Conservation (phyloP, 1,284 basidiomycete species). For the Hortiboletus rubellus region DNA sequence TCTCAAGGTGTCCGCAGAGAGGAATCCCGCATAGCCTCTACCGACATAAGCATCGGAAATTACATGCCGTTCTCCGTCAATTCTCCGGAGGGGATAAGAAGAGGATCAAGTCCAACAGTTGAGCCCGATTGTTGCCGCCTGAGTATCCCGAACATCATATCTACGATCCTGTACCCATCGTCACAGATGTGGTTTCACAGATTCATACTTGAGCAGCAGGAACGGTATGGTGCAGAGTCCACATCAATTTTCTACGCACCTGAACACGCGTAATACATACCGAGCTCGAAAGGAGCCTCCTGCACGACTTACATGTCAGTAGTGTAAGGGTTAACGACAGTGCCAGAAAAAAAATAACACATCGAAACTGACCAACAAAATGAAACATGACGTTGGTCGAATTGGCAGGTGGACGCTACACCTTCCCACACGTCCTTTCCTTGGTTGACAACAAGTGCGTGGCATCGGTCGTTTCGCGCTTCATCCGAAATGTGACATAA, state of each 20-base stretch:
- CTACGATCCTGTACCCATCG: too few species aligned
- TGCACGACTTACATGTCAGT: slow-evolving; percentile 42
- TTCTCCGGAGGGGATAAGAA: too few species aligned
- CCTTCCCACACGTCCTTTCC: slow-evolving; percentile 43
- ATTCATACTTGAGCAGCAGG: slow-evolving; percentile 15
- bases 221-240: slow-evolving; percentile 26
- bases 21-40: too few species aligned
- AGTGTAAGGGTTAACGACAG: slow-evolving; percentile 2
- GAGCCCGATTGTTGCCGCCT: too few species aligned
- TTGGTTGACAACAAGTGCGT: slow-evolving; percentile 38
- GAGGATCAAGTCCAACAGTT: too few species aligned
- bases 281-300: slow-evolving; percentile 45
- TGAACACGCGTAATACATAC: slow-evolving; percentile 24
- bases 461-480: not conserved
- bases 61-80: too few species aligned
- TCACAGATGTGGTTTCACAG: not conserved
- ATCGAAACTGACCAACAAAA: slow-evolving; percentile 49
- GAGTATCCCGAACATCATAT: too few species aligned
- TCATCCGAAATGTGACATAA: not conserved
- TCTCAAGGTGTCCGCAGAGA: too few species aligned
- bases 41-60: too few species aligned
- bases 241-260: not conserved
- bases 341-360: too few species aligned
- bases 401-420: slow-evolving; percentile 63
- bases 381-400: slow-evolving; percentile 57